These are phyloP conservation scores for Rhodocollybia butyracea DNA, from an alignment of 768 basidiomycete genomes.

Conservation along the genomic window DNA sequence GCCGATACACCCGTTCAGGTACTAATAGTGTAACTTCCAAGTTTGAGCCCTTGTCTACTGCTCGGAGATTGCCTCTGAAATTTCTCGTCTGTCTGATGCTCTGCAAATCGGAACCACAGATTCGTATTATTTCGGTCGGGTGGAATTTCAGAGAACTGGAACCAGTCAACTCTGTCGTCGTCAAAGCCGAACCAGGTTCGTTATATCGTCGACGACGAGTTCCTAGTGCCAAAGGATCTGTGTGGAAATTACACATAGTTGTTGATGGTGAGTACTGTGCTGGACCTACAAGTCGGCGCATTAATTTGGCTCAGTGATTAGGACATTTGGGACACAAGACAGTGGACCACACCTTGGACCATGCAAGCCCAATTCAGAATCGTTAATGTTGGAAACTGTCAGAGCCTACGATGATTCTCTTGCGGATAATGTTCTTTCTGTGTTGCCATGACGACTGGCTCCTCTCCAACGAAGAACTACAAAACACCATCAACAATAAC, in stretches of 20 bases:
- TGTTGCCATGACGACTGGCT: slow-evolving; percentile 37
- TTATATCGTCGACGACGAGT: slow-evolving; percentile 33
- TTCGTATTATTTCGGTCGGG: slow-evolving; percentile 45
- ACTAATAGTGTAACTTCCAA: background rate
- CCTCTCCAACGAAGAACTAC: slow-evolving; percentile 38
- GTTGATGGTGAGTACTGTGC: slow-evolving; percentile 40
- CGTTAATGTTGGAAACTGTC: slow-evolving; percentile 22
- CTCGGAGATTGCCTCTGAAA: slow-evolving; percentile 35
- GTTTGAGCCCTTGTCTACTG: background rate
- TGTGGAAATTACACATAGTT: slow-evolving; percentile 43
- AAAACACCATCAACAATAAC: slow-evolving; percentile 38
- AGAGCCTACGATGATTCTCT: slow-evolving; percentile 34
- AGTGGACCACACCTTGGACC: slow-evolving; percentile 34
- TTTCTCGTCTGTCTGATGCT: slow-evolving; percentile 35
- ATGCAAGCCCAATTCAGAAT: slow-evolving; percentile 28
- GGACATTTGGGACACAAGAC: slow-evolving; percentile 48
- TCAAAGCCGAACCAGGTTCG: too few species aligned
- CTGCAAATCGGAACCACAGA: slow-evolving; percentile 30
- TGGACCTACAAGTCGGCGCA: background rate
- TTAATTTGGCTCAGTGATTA: slow-evolving; percentile 12
- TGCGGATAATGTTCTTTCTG: slow-evolving; percentile 30
- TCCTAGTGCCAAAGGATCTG: slow-evolving; percentile 14
- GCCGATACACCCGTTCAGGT: background rate
- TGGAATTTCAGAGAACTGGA: slow-evolving; percentile 32
- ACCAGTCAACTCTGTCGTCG: too few species aligned